These are phyloP conservation scores for Clonostachys byssicola DNA, from an alignment of 2,329 filamentous ascomycete species.

Conservation along the genomic window DNA sequence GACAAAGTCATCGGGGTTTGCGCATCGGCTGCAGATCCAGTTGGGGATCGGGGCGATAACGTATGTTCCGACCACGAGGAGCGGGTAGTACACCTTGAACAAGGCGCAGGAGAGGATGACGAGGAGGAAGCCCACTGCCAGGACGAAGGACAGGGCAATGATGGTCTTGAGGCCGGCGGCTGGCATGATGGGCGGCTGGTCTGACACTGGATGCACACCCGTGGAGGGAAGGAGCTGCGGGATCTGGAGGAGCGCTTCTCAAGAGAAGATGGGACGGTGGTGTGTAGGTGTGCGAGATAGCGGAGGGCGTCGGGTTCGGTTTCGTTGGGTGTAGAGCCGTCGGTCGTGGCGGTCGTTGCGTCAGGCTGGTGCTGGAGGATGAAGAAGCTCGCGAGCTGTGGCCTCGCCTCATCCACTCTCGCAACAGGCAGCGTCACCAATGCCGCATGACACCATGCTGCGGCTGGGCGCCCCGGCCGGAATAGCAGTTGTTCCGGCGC, in stretches of 20 bases:
- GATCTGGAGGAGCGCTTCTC: too few relatives aligned
- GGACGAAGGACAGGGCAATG: conserved; percentile 97
- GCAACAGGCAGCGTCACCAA: too few relatives aligned
- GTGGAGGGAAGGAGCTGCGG: conserved; percentile 1
- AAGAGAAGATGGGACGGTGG: too few relatives aligned
- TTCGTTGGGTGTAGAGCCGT: background rate
- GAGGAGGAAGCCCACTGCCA: conserved; percentile 96
- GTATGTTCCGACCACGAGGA: conserved; percentile 95
- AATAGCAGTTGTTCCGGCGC: background rate
- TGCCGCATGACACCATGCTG: too few relatives aligned
- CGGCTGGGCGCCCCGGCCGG: background rate
- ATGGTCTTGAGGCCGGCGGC: conserved; percentile 97
- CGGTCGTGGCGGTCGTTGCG: background rate
- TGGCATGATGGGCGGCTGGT: conserved; percentile 41
- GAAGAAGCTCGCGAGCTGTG: conserved; percentile 1
- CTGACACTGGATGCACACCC: conserved; percentile 1
- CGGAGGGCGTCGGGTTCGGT: background rate
- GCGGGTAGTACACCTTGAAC: conserved; percentile 89
- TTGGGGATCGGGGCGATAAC: conserved; percentile 91
- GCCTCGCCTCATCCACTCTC: too few relatives aligned
- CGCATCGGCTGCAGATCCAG: conserved; percentile 87
- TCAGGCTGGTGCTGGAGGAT: background rate
- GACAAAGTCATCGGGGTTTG: conserved; percentile 94
- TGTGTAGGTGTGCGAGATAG: background rate
- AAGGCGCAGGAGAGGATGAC: conserved; percentile 97